Percentiles rank a stretch among this genome's conserved stretches.
These are phyloP conservation scores for Phaffomyces thermotolerans DNA, from an alignment of 805 yeast species.

Conservation along the genomic window DNA sequence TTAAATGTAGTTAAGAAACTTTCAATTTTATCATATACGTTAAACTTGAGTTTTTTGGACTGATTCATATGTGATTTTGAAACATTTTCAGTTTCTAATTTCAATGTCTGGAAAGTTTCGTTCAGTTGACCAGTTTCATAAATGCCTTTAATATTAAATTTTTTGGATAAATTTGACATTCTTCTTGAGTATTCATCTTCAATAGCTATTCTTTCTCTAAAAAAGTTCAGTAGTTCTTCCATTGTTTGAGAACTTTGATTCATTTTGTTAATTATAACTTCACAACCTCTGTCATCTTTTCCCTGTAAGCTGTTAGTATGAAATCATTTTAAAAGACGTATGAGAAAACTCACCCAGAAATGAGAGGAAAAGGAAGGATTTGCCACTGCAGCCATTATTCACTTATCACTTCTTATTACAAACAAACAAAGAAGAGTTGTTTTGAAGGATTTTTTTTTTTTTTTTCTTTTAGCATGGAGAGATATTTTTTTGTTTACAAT, in stretches of 20 bases:
- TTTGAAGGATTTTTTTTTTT: background rate
- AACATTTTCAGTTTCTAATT: constrained; percentile 52
- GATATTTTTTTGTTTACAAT: constrained; percentile 13
- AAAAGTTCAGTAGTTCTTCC: constrained; percentile 41
- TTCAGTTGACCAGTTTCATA: constrained; percentile 54
- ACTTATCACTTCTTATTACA: background rate
- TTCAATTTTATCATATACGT: constrained; percentile 45
- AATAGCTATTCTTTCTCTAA: constrained; percentile 49
- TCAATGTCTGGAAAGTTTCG: constrained; percentile 50
- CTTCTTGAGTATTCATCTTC: constrained; percentile 68
- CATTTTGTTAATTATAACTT: constrained; percentile 47
- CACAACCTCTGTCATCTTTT: constrained; percentile 52
- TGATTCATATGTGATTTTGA: constrained; percentile 48
- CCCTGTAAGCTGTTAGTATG: constrained; percentile 35
- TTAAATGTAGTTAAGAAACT: constrained; percentile 45
- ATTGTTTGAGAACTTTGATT: constrained; percentile 52
- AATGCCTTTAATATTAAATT: constrained; percentile 38
- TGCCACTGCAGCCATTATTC: constrained; percentile 7
- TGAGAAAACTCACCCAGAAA: constrained; percentile 37
- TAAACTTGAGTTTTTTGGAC: constrained; percentile 41
- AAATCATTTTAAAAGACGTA: too few relatives aligned
- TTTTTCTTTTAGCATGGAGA: background rate
- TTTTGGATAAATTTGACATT: constrained; percentile 43
- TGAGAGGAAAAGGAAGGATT: constrained; percentile 33
- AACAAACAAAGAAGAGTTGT: too few relatives aligned